Conservation (phyloP, 2,329 filamentous ascomycete genomes). For the Beauveria brongniartii region DNA sequence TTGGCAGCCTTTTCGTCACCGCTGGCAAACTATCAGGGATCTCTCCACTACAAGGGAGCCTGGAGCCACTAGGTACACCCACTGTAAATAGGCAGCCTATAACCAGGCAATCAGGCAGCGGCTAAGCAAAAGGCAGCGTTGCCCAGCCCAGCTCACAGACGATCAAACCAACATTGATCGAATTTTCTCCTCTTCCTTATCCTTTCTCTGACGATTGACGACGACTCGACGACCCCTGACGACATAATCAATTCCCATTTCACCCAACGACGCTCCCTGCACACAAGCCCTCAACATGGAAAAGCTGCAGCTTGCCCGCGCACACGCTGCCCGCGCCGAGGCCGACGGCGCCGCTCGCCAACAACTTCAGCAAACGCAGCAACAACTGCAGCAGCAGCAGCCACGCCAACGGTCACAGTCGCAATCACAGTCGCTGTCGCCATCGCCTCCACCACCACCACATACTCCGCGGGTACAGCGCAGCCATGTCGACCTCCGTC, state of each 20-base stretch:
- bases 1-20: no score
- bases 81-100: no score
- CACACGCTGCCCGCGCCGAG: slow-evolving; percentile 7
- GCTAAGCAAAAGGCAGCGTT: not conserved
- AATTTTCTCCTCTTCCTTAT: not conserved
- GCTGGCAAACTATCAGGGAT: not conserved
- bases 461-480: not conserved
- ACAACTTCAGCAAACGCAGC: not conserved
- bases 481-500: not conserved
- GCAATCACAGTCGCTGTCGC: not conserved
- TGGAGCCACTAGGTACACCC: not conserved
- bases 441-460: not conserved
- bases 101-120: not conserved
- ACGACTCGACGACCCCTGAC: not conserved
- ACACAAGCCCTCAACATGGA: not conserved
- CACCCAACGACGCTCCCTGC: not conserved
- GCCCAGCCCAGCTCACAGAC: not conserved
- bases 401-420: not conserved
- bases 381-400: not conserved
- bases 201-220: not conserved
- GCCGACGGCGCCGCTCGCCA: not conserved
- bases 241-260: not conserved
- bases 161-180: not conserved
- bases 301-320: slow-evolving; percentile 8
- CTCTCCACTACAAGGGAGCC: not conserved